Percentiles rank a stretch among this genome's conserved stretches.
phyloP scores from a whole-genome alignment of 2,329 filamentous ascomycete genomes.

The Xylariales sp. region DNA sequence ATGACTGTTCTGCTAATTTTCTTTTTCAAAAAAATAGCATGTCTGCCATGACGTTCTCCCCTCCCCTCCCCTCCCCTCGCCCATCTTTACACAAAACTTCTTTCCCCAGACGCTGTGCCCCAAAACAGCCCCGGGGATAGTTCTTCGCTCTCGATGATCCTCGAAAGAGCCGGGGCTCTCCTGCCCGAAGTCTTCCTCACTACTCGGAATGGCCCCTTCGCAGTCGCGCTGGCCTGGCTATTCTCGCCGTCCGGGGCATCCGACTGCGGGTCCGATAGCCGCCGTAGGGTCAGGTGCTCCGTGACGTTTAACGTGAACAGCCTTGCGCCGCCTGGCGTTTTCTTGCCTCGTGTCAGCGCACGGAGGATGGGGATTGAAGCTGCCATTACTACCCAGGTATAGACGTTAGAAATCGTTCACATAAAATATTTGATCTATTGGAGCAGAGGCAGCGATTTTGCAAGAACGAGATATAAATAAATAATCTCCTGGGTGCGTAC shows the following conservation, averaged over 20 bases:
- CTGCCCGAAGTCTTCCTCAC: conserved; percentile 6
- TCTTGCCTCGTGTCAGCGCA: conserved; percentile 41
- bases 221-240: not conserved
- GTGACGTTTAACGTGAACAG: conserved; percentile 35
- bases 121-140: conserved; percentile 3
- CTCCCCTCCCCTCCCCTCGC: not conserved
- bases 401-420: not conserved
- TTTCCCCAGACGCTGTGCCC: conserved; percentile 9
- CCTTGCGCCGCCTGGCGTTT: conserved; percentile 9
- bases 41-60: not conserved
- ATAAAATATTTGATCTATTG: too few species aligned
- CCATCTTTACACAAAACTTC: conserved; percentile 30
- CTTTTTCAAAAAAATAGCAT: not conserved
- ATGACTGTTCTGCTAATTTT: not conserved
- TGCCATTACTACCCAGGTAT: conserved; percentile 42
- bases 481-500: too few species aligned
- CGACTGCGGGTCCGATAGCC: conserved; percentile 2
- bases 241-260: conserved; percentile 1
- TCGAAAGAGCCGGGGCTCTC: conserved; percentile 30
- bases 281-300: conserved; percentile 29
- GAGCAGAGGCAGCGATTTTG: not conserved
- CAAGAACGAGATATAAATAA: not conserved
- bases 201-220: conserved; percentile 18
- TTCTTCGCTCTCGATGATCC: conserved; percentile 36
- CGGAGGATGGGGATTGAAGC: conserved; percentile 49